Percentiles rank a stretch among this genome's conserved stretches.
Evolutionary conservation across 2,329 filamentous ascomycete genomes (phyloP).

Genomic region (Periglandula ipomoeae): DNA sequence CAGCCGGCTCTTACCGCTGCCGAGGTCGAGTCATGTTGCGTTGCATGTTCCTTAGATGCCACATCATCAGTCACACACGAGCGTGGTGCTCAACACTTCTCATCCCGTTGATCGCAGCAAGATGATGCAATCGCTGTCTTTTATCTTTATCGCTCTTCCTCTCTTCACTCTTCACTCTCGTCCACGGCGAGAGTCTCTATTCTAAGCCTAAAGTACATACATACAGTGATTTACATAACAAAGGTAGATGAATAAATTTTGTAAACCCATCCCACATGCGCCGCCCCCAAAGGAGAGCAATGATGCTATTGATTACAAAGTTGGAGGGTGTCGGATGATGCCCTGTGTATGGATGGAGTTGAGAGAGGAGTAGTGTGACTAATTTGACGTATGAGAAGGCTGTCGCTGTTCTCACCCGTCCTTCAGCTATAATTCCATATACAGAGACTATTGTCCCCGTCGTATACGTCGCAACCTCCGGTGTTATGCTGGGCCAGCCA

Average conservation of each 20-base stretch:
- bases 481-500: neutral
- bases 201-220: constrained; percentile 4
- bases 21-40: too few relatives aligned
- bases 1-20: too few relatives aligned
- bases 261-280: constrained; percentile 1
- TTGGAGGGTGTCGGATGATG: neutral
- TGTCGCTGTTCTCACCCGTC: neutral
- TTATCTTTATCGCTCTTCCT: neutral
- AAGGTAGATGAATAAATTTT: neutral
- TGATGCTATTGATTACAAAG: constrained; percentile 1
- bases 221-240: neutral
- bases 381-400: neutral
- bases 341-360: constrained; percentile 2
- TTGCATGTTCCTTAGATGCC: too few relatives aligned
- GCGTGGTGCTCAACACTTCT: too few relatives aligned
- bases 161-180: neutral
- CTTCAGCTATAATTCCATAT: neutral
- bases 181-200: neutral
- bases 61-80: too few relatives aligned
- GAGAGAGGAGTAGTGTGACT: constrained; percentile 1
- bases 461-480: neutral
- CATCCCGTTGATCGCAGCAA: too few relatives aligned
- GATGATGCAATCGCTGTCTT: neutral
- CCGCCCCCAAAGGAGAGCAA: neutral
- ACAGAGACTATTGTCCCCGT: neutral